Percentiles rank a stretch among this genome's conserved stretches.
phyloP scores from a whole-genome alignment of 2,329 filamentous ascomycete species.

The Cladosporium sp. region DNA sequence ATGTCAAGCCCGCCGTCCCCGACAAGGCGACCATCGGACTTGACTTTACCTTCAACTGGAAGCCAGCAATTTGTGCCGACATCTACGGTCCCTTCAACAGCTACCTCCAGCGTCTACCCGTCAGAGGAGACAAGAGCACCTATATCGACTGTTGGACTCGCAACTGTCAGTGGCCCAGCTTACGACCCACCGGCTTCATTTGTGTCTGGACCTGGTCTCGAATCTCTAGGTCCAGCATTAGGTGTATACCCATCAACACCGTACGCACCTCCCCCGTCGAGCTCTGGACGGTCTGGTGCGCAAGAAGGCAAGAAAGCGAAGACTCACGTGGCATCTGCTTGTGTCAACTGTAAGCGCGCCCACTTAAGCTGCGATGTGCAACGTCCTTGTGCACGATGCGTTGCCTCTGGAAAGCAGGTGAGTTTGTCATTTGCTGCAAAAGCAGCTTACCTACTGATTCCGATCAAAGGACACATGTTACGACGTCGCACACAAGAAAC shows the following conservation, averaged over 20 bases:
- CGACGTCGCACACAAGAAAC: conserved; percentile 83
- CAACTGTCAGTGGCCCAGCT: neutral
- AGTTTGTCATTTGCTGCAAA: conserved; percentile 21
- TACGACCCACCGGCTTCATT: conserved; percentile 4
- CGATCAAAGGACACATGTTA: conserved; percentile 65
- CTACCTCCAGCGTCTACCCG: neutral
- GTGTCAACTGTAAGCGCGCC: conserved; percentile 79
- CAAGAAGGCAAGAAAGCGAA: conserved; percentile 27
- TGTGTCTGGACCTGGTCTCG: neutral
- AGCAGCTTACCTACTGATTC: conserved; percentile 5
- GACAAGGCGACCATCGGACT: conserved; percentile 12
- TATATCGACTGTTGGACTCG: neutral
- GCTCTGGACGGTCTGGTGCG: neutral
- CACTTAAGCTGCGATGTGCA: conserved; percentile 67
- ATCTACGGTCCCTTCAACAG: neutral
- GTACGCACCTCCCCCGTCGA: conserved; percentile 1
- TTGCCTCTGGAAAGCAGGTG: conserved; percentile 68
- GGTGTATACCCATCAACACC: neutral
- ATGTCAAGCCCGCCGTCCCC: conserved; percentile 50
- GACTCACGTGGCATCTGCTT: conserved; percentile 78
- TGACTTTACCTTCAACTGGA: conserved; percentile 9
- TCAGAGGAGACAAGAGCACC: neutral
- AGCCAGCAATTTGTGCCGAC: neutral
- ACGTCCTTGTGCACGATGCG: conserved; percentile 72
- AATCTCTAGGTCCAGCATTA: neutral